Base-by-base conservation (phyloP, 1,284 basidiomycete species). In the Microbotryum scabiosae region DNA sequence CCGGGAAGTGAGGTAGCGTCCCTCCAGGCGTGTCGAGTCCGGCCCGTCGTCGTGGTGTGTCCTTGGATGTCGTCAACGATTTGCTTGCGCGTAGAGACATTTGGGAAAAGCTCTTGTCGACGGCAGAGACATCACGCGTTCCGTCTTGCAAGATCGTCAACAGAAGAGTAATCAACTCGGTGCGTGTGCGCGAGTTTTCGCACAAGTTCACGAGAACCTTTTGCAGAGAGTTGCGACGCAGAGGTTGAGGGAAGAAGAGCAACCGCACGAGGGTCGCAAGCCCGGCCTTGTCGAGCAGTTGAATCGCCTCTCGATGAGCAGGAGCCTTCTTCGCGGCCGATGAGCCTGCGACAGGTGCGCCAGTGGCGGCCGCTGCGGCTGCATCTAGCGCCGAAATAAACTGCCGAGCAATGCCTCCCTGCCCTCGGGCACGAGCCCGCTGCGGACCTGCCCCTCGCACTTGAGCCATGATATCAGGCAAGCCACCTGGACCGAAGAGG, bases 91-190 rank as follows among this genome's bases (percentile, higher is more conserved):
- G 83, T 65, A 91, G 80, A 2, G 87, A 87, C 85, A 97, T 85
- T 74, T 94, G 90, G 7, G 90, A 83, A 73, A 96, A 97, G 72
- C 90, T 93, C 73, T 86, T 87, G 76, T 98, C 96, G 21, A 97
- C 90, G 1, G 88, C 84, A 5, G 86, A 85, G 12, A 94, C 81
- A 74, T 97, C 96, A 16, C 88, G 90, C 1, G 91, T 88, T 20
- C 94, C 94, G 70, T 97, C 96, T 74, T 97, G 90, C 5, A 98
- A 79, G 63, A 98, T 90, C 65, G 84, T 87, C 14, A 99, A 80
- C 21, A 99, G 81, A 30, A 97, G 81, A 72, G 91, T 93, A 78
- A 98, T 88, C 30, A 98, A 80, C 70, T 99, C 96, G 4, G 84
- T 84, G 23, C 94, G 83, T 2, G 93, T 94, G 73, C 88, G 90